These are phyloP conservation scores for Suillus fuscotomentosus DNA, from an alignment of 768 basidiomycete genomes.

Conservation along the genomic window DNA sequence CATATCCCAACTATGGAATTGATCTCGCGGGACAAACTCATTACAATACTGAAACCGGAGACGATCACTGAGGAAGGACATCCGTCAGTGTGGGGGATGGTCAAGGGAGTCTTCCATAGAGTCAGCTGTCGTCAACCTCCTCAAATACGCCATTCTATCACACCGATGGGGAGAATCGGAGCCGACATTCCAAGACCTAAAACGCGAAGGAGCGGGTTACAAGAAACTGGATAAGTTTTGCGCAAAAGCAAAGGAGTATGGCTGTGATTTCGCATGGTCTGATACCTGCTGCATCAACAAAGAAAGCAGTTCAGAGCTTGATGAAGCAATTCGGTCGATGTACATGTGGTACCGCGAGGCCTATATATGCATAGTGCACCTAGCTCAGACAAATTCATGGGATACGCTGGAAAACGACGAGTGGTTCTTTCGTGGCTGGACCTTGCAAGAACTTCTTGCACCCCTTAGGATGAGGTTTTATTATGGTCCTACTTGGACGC, in stretches of 20 bases:
- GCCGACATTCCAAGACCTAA: slow-evolving; percentile 3
- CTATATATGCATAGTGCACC: slow-evolving; percentile 14
- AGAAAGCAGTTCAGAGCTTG: slow-evolving; percentile 15
- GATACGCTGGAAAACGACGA: neutral
- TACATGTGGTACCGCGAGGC: slow-evolving; percentile 17
- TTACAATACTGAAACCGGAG: slow-evolving; percentile 4
- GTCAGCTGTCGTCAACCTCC: neutral
- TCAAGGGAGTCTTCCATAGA: neutral
- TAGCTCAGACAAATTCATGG: neutral
- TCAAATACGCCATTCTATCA: slow-evolving; percentile 12
- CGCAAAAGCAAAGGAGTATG: neutral
- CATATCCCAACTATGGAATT: slow-evolving; percentile 4
- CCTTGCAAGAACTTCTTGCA: slow-evolving; percentile 13
- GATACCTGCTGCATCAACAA: slow-evolving; percentile 17
- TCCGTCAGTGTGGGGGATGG: neutral
- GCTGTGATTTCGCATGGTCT: slow-evolving; percentile 8
- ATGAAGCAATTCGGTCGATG: slow-evolving; percentile 18
- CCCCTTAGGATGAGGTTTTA: slow-evolving; percentile 12
- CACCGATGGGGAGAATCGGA: slow-evolving; percentile 10
- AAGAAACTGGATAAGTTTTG: slow-evolving; percentile 1
- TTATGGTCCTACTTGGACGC: slow-evolving; percentile 10
- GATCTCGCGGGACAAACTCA: neutral
- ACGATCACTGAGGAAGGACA: neutral
- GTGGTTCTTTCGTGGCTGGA: slow-evolving; percentile 18
- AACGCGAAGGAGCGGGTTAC: slow-evolving; percentile 11